Percentiles rank a stretch among this genome's conserved stretches.
Conservation (phyloP, 768 basidiomycete genomes). For the Mycena polygramma region DNA sequence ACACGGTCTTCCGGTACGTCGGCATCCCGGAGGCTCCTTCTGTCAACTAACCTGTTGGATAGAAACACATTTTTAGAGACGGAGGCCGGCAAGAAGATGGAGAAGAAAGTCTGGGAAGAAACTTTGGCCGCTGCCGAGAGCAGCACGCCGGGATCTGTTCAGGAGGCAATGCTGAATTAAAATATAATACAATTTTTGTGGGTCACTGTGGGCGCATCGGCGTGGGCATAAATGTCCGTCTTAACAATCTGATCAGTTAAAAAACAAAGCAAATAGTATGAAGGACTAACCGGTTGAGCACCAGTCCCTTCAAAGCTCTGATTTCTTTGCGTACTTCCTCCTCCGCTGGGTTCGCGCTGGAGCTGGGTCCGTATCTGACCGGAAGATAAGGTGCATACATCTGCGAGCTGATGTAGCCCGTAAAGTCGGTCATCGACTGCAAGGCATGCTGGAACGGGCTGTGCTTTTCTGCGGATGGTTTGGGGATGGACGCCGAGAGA, state of each 20-base stretch:
- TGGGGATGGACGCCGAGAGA: slow-evolving; percentile 55
- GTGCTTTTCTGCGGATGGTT: slow-evolving; percentile 44
- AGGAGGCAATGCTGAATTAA: slow-evolving; percentile 16
- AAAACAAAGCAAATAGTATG: neutral
- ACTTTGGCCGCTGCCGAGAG: slow-evolving; percentile 24
- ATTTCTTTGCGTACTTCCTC: slow-evolving; percentile 84
- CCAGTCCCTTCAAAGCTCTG: slow-evolving; percentile 82
- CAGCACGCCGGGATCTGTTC: slow-evolving; percentile 25
- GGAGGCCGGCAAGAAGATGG: slow-evolving; percentile 31
- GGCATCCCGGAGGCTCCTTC: neutral
- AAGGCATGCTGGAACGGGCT: slow-evolving; percentile 71
- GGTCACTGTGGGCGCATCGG: slow-evolving; percentile 18
- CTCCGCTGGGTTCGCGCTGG: slow-evolving; percentile 57
- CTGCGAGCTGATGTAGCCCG: slow-evolving; percentile 83
- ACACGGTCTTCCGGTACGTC: slow-evolving; percentile 27
- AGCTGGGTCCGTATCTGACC: slow-evolving; percentile 45
- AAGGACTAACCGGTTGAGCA: slow-evolving; percentile 73
- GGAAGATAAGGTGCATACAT: slow-evolving; percentile 68
- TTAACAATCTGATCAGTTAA: slow-evolving; percentile 17
- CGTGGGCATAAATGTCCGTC: slow-evolving; percentile 48
- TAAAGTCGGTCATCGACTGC: slow-evolving; percentile 77
- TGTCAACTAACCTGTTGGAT: neutral
- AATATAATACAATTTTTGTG: slow-evolving; percentile 15
- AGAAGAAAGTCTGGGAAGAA: slow-evolving; percentile 36
- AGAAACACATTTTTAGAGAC: slow-evolving; percentile 28